Evolutionary conservation across 768 basidiomycete genomes (phyloP), one percentile per base, ranked within the genome.

Genomic region (Clitopilus passeckerianus): DNA sequence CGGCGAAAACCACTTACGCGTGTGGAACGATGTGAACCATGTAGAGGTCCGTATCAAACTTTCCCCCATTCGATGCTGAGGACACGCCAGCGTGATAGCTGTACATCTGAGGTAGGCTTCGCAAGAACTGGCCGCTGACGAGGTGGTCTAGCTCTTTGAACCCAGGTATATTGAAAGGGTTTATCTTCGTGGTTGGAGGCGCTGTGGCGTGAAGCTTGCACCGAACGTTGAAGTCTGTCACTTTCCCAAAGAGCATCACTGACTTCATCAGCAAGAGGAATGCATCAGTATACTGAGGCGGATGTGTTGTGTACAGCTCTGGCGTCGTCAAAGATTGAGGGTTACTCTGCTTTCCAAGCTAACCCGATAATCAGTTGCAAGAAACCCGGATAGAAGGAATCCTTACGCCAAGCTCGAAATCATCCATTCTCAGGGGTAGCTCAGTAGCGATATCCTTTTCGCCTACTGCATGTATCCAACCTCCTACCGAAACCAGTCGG

Each of bases 11-110:
- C 12, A 81, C 87, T 71, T 72, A 92, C 91, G 92, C 91, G 68
- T 94, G 87, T 18, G 92, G 92, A 61, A 91, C 81, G 44, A 93
- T 80, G 66, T 93, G 91, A 41, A 90, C 91, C 87, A 93, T 85
- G 68, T 90, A 93, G 59, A 94, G 73, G 69, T 94, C 91, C 1
- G 89, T 92, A 68, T 94, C 90, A 41, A 93, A 74, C 8, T 76
- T 78, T 34, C 79, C 80, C 53, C 80, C 84, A 41, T 84, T 82
- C 43, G 82, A 77, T 37, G 78, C 73, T 58, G 89, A 86, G 58
- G 77, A 81, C 58, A 85, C 80, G n/a, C 83, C 87, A 57, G 74
- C 77, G 62, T 81, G 86, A 68, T 80, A 83, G 72, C 82, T 86
- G 72, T 78, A 87, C 53, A 81, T 79, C 57, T 82, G 82, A 1